Percentiles rank a stretch among this genome's conserved stretches.
Evolutionary conservation across 1,284 basidiomycete genomes (phyloP).

Genomic region (Taiwanofungus camphoratus): DNA sequence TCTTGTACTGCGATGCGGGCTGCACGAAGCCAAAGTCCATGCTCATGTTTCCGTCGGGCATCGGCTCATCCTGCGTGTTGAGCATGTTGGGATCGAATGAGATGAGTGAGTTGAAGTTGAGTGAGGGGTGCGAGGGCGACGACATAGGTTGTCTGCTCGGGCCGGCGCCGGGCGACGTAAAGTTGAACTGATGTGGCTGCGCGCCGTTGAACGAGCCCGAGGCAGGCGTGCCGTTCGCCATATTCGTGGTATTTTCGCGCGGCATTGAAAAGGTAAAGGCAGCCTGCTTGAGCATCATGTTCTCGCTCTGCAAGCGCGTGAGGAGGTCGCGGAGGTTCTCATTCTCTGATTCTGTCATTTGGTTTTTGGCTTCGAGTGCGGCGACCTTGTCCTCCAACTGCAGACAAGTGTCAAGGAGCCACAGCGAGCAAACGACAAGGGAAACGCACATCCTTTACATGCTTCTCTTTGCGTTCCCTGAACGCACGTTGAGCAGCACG

Average conservation of each 20-base stretch:
- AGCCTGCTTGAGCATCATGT: slow-evolving; percentile 63
- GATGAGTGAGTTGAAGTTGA: slow-evolving; percentile 12
- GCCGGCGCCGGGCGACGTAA: slow-evolving; percentile 24
- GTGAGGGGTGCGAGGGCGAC: slow-evolving; percentile 13
- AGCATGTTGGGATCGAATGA: slow-evolving; percentile 49
- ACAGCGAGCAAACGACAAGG: slow-evolving; percentile 3
- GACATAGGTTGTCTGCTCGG: slow-evolving; percentile 23
- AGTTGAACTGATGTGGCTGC: slow-evolving; percentile 19
- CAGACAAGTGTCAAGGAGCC: slow-evolving; percentile 5
- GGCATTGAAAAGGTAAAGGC: slow-evolving; percentile 74
- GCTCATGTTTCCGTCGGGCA: slow-evolving; percentile 51
- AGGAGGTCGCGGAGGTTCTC: slow-evolving; percentile 75
- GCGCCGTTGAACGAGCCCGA: slow-evolving; percentile 16
- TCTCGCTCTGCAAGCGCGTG: slow-evolving; percentile 72
- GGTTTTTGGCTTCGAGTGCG: slow-evolving; percentile 71
- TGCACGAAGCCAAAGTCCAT: slow-evolving; percentile 53
- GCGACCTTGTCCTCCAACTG: slow-evolving; percentile 82
- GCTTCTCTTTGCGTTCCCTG: slow-evolving; percentile 82
- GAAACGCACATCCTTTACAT: slow-evolving; percentile 76
- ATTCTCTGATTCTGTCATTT: slow-evolving; percentile 61
- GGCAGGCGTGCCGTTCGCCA: slow-evolving; percentile 14
- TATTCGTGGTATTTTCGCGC: slow-evolving; percentile 27
- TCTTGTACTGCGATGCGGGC: slow-evolving; percentile 50
- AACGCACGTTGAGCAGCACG: slow-evolving; percentile 82
- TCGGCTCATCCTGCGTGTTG: slow-evolving; percentile 54